Percentiles rank a stretch among this genome's conserved stretches.
phyloP scores from a whole-genome alignment of 257 asterid genomes.

The Henckelia pumila region DNA sequence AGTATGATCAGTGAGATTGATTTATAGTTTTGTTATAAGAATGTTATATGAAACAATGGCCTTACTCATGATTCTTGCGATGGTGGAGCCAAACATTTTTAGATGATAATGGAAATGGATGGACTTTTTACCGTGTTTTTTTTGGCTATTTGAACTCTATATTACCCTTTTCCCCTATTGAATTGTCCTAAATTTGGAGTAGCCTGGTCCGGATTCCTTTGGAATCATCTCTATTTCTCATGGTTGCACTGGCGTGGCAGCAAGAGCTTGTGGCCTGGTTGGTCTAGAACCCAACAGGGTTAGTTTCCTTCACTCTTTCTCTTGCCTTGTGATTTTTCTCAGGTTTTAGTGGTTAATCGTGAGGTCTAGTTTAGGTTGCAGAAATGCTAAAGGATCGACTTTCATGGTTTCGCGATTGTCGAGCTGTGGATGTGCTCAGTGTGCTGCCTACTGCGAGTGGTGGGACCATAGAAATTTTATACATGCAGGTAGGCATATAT shows the following conservation, averaged over 20 bases:
- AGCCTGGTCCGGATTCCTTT: conserved; percentile 99
- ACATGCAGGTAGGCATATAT: conserved; percentile 66
- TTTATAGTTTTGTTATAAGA: too few relatives aligned
- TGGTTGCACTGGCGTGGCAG: conserved; percentile 99
- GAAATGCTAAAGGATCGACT: conserved; percentile 93
- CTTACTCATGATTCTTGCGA: too few relatives aligned
- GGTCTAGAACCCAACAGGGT: conserved; percentile 93
- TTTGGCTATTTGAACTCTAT: conserved; percentile 5
- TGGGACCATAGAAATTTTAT: conserved; percentile 89
- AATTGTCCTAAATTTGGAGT: conserved; percentile 21
- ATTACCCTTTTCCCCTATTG: neutral
- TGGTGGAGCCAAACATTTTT: too few relatives aligned
- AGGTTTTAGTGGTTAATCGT: neutral
- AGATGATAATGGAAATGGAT: neutral
- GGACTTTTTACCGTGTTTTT: neutral
- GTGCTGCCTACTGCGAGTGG: conserved; percentile 94
- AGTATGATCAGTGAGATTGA: too few relatives aligned
- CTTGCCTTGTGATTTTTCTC: neutral
- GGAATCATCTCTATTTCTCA: conserved; percentile 99
- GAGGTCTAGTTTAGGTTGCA: conserved; percentile 53
- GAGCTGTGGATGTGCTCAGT: conserved; percentile 72
- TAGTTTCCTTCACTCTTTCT: conserved; percentile 23
- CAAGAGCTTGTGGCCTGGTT: conserved; percentile 93
- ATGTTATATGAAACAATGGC: too few relatives aligned
- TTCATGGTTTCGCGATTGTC: conserved; percentile 90